A percentile compares a stretch with the other conserved stretches of the same genome.
These are phyloP conservation scores for Pythium dissimile DNA, from an alignment of 352 stramenopile genomes.

Conservation along the genomic window DNA sequence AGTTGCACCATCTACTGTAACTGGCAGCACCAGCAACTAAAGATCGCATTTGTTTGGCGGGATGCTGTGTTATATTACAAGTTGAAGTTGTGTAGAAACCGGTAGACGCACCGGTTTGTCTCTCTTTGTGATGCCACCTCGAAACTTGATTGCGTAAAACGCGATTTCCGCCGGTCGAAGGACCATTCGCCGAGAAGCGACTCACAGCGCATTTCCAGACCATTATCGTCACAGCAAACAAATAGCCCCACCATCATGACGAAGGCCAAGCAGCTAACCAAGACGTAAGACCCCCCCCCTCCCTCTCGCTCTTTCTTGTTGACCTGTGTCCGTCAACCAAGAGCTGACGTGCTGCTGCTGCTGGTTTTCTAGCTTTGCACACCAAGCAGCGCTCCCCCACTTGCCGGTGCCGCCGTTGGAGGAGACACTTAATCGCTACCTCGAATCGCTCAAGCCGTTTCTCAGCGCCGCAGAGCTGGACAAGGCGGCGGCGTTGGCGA, in stretches of 20 bases:
- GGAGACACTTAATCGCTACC: slow-evolving; percentile 83
- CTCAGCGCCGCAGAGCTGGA: slow-evolving; percentile 51
- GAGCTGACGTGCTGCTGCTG: background rate
- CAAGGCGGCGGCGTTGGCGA: slow-evolving; percentile 31
- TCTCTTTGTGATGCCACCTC: too few relatives aligned
- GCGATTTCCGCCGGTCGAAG: background rate
- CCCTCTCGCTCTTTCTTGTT: background rate
- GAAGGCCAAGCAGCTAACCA: slow-evolving; percentile 16
- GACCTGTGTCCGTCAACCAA: too few relatives aligned
- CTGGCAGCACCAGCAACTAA: too few relatives aligned
- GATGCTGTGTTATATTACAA: background rate
- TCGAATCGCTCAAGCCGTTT: slow-evolving; percentile 63
- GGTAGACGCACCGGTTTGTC: background rate
- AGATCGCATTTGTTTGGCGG: background rate
- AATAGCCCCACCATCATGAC: background rate
- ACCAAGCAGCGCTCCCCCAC: slow-evolving; percentile 64
- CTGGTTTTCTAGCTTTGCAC: slow-evolving; percentile 25
- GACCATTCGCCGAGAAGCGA: too few relatives aligned
- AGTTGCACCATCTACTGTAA: too few relatives aligned
- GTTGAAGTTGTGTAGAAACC: background rate
- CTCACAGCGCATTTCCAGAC: background rate
- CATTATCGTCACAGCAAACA: background rate
- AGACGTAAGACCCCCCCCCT: slow-evolving; percentile 4
- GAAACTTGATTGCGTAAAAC: background rate
- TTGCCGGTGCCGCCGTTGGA: slow-evolving; percentile 84